Base-by-base conservation (phyloP, 164 flowering plant genomes). In the Amborella trichopoda region DNA sequence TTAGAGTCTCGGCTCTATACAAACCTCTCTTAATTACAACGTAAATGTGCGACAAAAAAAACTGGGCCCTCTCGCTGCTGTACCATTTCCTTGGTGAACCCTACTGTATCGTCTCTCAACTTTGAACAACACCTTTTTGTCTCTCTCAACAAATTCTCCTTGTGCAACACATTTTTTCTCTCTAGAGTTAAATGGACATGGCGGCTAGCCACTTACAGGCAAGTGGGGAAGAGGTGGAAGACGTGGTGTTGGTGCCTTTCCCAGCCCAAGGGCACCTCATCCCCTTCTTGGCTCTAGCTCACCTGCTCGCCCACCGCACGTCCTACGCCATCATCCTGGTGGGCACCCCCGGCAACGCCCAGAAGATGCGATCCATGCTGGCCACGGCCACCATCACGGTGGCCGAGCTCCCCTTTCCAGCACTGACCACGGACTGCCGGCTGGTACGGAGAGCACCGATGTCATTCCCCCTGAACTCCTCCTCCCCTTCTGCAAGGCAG, bases 271-370 rank as follows among this genome's bases (percentile, higher is more conserved):
- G 59, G 39, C 59, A 55, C 25, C 22, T 55, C 32, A 55, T 28
- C 33, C 59, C 59, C 9, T 27, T 40, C 52, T 27, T 55, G 9
- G 21, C 59, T 5, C 24, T 55, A 3, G 59, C 59, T 3, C 10
- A 23, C 1, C 47, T 30, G 16, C 34, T 55, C 4, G 47, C 39
- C 20, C 6, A 18, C 16, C 18, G 27, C 26, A 30, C 28, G 4
- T 5, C 19, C 24, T 23, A 18, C 32, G 26, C 40, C 14, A 26
- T 48, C 24, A 41, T 34, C 53, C 6, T 48, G 34, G 40, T 56
- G 25, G 49, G 16, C 53, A 48, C 60, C 48, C 60, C 60, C 25
- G 53, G 48, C 53, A 56, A 56, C 44, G 34, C 43, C 48, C 52
- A 19, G 5, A 30, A 18, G 16, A 48, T 56, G 53, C 27, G 30